Percentiles rank a stretch among this genome's conserved stretches.
phyloP scores from a whole-genome alignment of 352 stramenopile genomes.

The Phytophthora tentaculata region DNA sequence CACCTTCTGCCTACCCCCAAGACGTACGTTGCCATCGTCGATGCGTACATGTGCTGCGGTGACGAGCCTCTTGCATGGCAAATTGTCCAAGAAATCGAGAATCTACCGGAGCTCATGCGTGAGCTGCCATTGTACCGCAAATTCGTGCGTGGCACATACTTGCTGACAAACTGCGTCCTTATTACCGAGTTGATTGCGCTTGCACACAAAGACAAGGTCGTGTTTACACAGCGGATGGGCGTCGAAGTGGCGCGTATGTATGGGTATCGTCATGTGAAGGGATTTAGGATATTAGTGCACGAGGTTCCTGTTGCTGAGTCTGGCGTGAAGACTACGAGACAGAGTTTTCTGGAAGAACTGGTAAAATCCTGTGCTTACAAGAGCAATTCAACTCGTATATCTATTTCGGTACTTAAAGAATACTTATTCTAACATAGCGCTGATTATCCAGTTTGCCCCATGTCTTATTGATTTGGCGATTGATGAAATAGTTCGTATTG shows the following conservation, averaged over 20 bases:
- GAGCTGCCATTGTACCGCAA: slow-evolving; percentile 71
- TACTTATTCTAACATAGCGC: too few species aligned
- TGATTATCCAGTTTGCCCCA: too few species aligned
- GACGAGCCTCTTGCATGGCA: slow-evolving; percentile 68
- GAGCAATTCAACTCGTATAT: too few species aligned
- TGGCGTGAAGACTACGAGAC: slow-evolving; percentile 36
- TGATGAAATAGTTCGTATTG: too few species aligned
- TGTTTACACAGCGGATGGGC: slow-evolving; percentile 70
- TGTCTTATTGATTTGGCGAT: too few species aligned
- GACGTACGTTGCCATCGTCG: slow-evolving; percentile 72
- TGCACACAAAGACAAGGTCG: slow-evolving; percentile 53
- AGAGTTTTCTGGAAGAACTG: slow-evolving; percentile 67
- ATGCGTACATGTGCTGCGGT: slow-evolving; percentile 71
- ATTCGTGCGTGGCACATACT: slow-evolving; percentile 71
- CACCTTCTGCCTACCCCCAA: slow-evolving; percentile 67
- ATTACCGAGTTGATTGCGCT: slow-evolving; percentile 58
- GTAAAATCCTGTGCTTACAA: slow-evolving; percentile 70
- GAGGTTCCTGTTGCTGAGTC: slow-evolving; percentile 39
- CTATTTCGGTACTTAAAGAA: too few species aligned
- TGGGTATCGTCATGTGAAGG: slow-evolving; percentile 55
- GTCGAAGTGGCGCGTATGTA: slow-evolving; percentile 73
- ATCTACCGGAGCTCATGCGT: slow-evolving; percentile 44
- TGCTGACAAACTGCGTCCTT: slow-evolving; percentile 67
- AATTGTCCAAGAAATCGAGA: slow-evolving; percentile 54
- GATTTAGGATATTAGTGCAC: slow-evolving; percentile 56